Base-by-base conservation (phyloP, 352 stramenopile species). In the Pythium brachiatum region DNA sequence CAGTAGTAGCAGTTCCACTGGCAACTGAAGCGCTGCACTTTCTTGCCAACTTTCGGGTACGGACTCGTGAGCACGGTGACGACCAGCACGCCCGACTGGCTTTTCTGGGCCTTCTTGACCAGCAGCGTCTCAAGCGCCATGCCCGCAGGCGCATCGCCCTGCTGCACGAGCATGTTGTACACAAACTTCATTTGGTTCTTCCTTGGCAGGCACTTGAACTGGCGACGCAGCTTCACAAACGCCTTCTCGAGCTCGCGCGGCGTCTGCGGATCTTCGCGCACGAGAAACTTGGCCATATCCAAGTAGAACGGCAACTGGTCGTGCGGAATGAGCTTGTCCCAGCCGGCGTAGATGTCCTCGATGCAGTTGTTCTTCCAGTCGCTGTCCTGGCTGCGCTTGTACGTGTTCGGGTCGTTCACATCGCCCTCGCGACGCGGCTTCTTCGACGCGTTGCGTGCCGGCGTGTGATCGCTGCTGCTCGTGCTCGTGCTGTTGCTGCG, bases 1-100 rank as follows among this genome's bases (percentile, higher is more conserved):
- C 92, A 98, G 69, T 98, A 98, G 81, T 97, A 97, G 72, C 92
- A 98, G 64, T 98, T 98, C 89, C 92, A 97, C 72, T 98, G 89
- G 70, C 92, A 98, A 60, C 82, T 95, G 57, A 98, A 98, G 25
- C 78, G 80, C 72, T 98, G 92, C 38, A 67, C 70, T 68, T 90
- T 94, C 18, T 77, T 74, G 51, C 73, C 72, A 25, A 94, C 86
- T 15, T 69, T 65, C 36, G 92, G 89, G 69, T 97, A 96, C 53
- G 92, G 92, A 64, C 84, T 96, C 44, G 92, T 98, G 41, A 98
- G 78, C 60, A 98, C 90, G 13, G 92, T 98, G 47, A 98, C 77
- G 6, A 97, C 89, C 16, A 98, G 73, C 34, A 98, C 91, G 29
- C 92, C 92, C 27, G 84, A 95, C 62, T 94, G 88, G 62, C 83